Percentiles rank a stretch among this genome's conserved stretches.
These are phyloP conservation scores for Macrolepiota albuminosa DNA, from an alignment of 768 basidiomycete species.

Conservation along the genomic window DNA sequence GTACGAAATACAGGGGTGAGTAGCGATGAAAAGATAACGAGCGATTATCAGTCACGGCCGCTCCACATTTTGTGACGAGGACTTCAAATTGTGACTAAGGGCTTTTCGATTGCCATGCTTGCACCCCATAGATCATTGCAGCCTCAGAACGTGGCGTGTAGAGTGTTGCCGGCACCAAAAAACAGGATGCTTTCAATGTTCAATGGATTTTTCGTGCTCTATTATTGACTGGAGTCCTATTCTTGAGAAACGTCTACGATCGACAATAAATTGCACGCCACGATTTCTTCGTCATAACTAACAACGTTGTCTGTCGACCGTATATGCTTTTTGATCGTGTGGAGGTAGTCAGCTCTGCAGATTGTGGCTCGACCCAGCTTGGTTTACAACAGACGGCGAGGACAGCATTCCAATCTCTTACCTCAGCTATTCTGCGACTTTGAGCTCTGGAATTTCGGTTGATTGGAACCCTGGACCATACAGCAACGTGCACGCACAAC, in stretches of 20 bases:
- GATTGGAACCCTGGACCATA: neutral
- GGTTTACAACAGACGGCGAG: neutral
- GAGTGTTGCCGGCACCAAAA: neutral
- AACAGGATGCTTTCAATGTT: neutral
- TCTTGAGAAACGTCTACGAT: neutral
- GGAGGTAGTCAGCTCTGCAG: neutral
- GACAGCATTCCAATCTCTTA: neutral
- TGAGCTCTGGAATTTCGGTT: neutral
- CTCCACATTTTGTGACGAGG: too few relatives aligned
- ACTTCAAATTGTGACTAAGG: too few relatives aligned
- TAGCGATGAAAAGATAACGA: too few relatives aligned
- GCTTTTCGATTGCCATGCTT: too few relatives aligned
- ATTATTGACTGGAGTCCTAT: neutral
- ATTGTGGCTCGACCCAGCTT: neutral
- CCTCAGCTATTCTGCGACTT: neutral
- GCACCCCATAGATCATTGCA: too few relatives aligned
- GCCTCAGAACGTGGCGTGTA: neutral
- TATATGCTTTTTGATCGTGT: neutral
- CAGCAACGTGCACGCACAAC: neutral
- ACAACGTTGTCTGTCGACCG: neutral
- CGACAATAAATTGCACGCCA: neutral
- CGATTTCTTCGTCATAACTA: neutral
- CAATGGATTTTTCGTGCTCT: neutral
- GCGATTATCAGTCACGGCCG: too few relatives aligned
- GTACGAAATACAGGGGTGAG: too few relatives aligned